Evolutionary conservation across 176 grass and related monocot genomes (phyloP), one percentile per base, ranked within the genome.

Genomic region (Aegilops tauschii): DNA sequence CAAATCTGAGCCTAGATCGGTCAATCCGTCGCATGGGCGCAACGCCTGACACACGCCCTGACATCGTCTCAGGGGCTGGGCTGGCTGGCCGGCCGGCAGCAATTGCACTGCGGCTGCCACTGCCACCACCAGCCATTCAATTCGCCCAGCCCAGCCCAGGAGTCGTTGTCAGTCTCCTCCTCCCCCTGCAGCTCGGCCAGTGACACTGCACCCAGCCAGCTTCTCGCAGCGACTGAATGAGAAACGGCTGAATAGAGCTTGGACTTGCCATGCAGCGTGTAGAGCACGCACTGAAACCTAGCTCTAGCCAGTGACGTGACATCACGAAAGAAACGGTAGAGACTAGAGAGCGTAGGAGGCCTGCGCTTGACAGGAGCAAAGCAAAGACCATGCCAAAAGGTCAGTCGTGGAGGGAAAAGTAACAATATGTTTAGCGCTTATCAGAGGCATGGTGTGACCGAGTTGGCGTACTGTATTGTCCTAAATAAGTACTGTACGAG

Each of bases 1-100:
- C 73, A 61, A 78, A 69, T 78, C 23, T 88, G 80, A 69, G 32
- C 79, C 40, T 59, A 82, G 35, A 71, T 45, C 74, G 71, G 78
- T 64, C 82, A 80, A 52, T 61, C 72, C 72, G 42, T 37, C 25
- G 12, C 83, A 69, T 69, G 61, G 29, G 27, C 62, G 37, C 64
- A 28, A 31, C 63, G 18, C 8, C 84, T 87, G 89, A 74, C 85
- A 84, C 34, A 79, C 80, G 79, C 20, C 0, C 45, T 59, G 82
- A 85, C 84, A 79, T n/a, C 18, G 73, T 78, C 54, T 79, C 84
- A 59, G 79, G 62, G 23, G 50, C 44, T n/a, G 39, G 36, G 13
- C 49, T 14, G 16, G 45, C 5, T 8, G 17, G 56, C 61, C 37
- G 39, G 30, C 58, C 39, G 2, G 71, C 54, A 83, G 65, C 75